A percentile compares a stretch with the other conserved stretches of the same genome.
These are phyloP conservation scores for Sordariomycetes sp. DNA, from an alignment of 2,329 filamentous ascomycete species.

Conservation along the genomic window DNA sequence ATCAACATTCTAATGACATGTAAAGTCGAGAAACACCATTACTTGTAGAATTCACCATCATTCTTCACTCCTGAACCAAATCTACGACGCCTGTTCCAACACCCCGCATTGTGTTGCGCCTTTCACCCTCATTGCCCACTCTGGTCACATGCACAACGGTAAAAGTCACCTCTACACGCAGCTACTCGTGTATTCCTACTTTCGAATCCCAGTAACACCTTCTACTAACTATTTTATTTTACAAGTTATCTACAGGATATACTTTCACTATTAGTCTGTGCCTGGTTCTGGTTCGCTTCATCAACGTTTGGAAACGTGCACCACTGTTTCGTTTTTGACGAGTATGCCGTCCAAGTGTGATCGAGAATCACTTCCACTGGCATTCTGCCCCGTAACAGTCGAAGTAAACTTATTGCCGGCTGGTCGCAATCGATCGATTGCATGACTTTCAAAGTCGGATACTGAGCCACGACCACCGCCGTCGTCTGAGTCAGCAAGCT, in stretches of 20 bases:
- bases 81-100: no score
- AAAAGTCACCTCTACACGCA: no score
- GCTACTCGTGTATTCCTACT: no score
- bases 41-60: no score
- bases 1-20: no score
- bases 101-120: no score
- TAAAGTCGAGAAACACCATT: no score
- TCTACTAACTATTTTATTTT: slow-evolving; percentile 1
- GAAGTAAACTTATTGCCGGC: slow-evolving; percentile 5
- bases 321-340: slow-evolving; percentile 3
- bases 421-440: slow-evolving; percentile 5
- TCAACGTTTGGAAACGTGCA: slow-evolving; percentile 1
- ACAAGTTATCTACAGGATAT: slow-evolving; percentile 1
- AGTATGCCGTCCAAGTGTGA: slow-evolving; percentile 1
- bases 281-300: not conserved
- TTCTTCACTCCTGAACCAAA: no score
- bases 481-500: slow-evolving; percentile 7
- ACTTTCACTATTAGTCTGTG: not conserved
- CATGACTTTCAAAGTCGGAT: slow-evolving; percentile 5
- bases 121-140: no score
- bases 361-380: not conserved
- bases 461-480: slow-evolving; percentile 4
- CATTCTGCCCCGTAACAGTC: slow-evolving; percentile 4
- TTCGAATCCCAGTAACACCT: not conserved
- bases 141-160: no score